Conservation (phyloP, 768 basidiomycete genomes). For the Mycena galopus region DNA sequence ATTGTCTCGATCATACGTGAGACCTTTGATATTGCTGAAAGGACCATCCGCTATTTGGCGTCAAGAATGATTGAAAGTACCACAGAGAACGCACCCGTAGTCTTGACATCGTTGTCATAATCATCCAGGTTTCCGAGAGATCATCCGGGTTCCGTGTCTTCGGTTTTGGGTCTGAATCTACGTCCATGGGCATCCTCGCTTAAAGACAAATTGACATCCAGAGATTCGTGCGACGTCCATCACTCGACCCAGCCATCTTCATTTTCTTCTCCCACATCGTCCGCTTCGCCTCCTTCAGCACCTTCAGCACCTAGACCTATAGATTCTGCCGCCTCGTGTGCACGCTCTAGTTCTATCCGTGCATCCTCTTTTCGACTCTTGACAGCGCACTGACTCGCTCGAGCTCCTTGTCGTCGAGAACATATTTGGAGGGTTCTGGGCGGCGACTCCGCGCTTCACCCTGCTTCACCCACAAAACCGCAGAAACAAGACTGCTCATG, state of each 20-base stretch:
- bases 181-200: slow-evolving; percentile 69
- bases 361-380: slow-evolving; percentile 90
- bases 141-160: slow-evolving; percentile 63
- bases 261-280: slow-evolving; percentile 51
- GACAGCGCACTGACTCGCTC: slow-evolving; percentile 91
- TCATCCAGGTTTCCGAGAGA: slow-evolving; percentile 88
- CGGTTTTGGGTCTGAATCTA: slow-evolving; percentile 54
- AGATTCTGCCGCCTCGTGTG: slow-evolving; percentile 78
- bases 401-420: slow-evolving; percentile 91
- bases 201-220: slow-evolving; percentile 33
- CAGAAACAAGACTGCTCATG: slow-evolving; percentile 85
- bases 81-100: slow-evolving; percentile 46
- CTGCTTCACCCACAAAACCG: slow-evolving; percentile 85
- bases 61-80: slow-evolving; percentile 17
- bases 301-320: slow-evolving; percentile 80
- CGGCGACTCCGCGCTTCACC: slow-evolving; percentile 83
- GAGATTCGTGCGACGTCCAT: slow-evolving; percentile 23
- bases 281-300: slow-evolving; percentile 76
- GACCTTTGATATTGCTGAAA: slow-evolving; percentile 97
- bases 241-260: slow-evolving; percentile 89
- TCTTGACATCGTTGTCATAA: slow-evolving; percentile 84
- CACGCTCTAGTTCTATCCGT: slow-evolving; percentile 84
- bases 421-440: slow-evolving; percentile 84
- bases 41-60: slow-evolving; percentile 70
- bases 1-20: slow-evolving; percentile 92